A percentile compares a stretch with the other conserved stretches of the same genome.
phyloP scores from a whole-genome alignment of 495 filamentous ascomycete genomes.

The Rusavskia elegans region DNA sequence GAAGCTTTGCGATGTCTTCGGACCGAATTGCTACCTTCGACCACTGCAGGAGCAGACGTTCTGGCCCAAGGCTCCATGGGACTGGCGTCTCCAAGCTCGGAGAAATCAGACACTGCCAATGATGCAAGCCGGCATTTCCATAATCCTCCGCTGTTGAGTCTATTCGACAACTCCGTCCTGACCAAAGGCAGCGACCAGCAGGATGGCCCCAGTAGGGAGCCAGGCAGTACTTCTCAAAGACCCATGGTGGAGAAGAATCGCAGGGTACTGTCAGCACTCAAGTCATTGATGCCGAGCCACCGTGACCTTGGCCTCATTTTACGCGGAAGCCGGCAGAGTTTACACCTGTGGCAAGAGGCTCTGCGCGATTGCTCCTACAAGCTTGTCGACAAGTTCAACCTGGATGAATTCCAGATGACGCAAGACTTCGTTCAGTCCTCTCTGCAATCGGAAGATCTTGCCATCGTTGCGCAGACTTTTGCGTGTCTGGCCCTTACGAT shows the following conservation, averaged over 20 bases:
- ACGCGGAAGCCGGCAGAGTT: neutral
- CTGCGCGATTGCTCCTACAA: slow-evolving; percentile 7
- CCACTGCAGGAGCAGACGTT: neutral
- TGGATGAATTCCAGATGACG: neutral
- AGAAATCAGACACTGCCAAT: slow-evolving; percentile 3
- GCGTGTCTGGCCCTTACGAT: slow-evolving; percentile 22
- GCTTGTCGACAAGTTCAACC: slow-evolving; percentile 14
- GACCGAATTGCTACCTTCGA: neutral
- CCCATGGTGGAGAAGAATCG: neutral
- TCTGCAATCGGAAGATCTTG: slow-evolving; percentile 10
- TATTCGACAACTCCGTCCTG: slow-evolving; percentile 25
- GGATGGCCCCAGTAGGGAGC: slow-evolving; percentile 7
- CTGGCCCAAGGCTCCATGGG: neutral
- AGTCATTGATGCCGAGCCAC: slow-evolving; percentile 8
- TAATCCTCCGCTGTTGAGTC: slow-evolving; percentile 23
- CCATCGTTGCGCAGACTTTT: slow-evolving; percentile 20
- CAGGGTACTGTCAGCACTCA: neutral
- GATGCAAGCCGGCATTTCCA: slow-evolving; percentile 12
- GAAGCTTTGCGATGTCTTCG: neutral
- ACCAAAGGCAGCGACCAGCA: slow-evolving; percentile 7
- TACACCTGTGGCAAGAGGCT: slow-evolving; percentile 10
- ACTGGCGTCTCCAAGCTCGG: neutral
- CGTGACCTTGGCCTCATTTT: slow-evolving; percentile 13
- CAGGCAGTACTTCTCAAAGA: neutral
- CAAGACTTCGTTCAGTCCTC: slow-evolving; percentile 8